These are phyloP conservation scores for Rhypophila decipiens DNA, from an alignment of 495 filamentous ascomycete genomes.

Conservation along the genomic window DNA sequence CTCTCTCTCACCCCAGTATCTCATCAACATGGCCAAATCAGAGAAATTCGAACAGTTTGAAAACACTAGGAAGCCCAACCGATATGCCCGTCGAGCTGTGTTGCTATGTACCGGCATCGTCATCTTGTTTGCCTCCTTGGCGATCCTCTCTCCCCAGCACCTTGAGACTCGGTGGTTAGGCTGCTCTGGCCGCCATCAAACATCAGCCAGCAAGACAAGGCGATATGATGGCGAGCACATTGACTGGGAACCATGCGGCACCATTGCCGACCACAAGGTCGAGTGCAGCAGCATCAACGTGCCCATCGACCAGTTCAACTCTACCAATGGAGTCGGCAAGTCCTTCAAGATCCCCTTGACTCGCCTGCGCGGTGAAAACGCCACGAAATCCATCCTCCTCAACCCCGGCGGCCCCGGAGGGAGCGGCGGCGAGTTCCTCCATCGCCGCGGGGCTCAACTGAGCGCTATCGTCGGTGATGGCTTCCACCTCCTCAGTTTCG, in stretches of 20 bases:
- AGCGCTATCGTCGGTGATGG: conserved; percentile 34
- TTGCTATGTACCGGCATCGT: no score
- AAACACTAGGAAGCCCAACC: no score
- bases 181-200: no score
- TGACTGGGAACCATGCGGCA: conserved; percentile 33
- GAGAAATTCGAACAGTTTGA: no score
- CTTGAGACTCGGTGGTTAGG: no score
- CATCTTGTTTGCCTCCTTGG: no score
- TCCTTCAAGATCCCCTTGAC: conserved; percentile 38
- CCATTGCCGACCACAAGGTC: conserved; percentile 20
- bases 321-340: conserved; percentile 16
- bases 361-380: conserved; percentile 31
- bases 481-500: conserved; percentile 39
- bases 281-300: conserved; percentile 34
- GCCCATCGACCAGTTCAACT: conserved; percentile 41
- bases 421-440: conserved; percentile 30
- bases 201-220: no score
- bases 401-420: conserved; percentile 43
- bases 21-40: no score
- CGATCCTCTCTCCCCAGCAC: no score
- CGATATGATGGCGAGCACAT: conserved; percentile 31
- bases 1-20: no score
- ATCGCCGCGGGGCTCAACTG: conserved; percentile 26
- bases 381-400: conserved; percentile 36
- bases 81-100: no score